Evolutionary conservation across 2,329 filamentous ascomycete species (phyloP), one percentile per base, ranked within the genome.

Genomic region (Rhynchosporium graminicola): DNA sequence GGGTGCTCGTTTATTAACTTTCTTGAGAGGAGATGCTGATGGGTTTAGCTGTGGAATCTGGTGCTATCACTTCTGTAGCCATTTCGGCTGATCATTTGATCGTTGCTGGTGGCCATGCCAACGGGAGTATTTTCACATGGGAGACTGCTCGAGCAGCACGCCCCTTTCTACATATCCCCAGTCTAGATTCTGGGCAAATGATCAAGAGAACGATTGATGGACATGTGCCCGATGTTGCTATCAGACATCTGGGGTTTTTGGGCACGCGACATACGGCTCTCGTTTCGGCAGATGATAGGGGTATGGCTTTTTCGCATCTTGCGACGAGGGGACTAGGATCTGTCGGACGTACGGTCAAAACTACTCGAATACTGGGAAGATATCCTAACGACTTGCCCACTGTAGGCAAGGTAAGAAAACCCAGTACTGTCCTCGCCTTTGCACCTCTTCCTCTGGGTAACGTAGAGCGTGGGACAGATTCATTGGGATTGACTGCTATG

Each of bases 271-370:
- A 95, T 71, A 99, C 95, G 13, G 95, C 96, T 3, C 81, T 99
- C 4, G 93, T 98, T 10, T 99, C 95, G 3, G 95, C 95, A 2
- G 93, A 99, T 76, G 91, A 96, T 71, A 86, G 86, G 55, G 95
- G 96, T 26, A 99, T 99, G 96, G 94, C 95, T 0, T 99, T 99
- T 75, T 97, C 95, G 3, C 96, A 99, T 76, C 83, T 99, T 9
- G 96, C 95, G 9, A 96, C 92, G 9, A 84, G 96, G 70, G 96
- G 95, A 1, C 88, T 96, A 43, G 95, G 95, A 3, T 84, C 92
- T 29, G 83, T 99, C 28, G 92, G 89, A 5, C 85, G 95, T 62
- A 88, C 87, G 0, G 90, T 99, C 52, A 97, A 92, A 77, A 96
- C 92, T 0, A 94, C 90, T 2, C 85, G 96, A 63, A 93, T 99